These are phyloP conservation scores for Paecilomyces variotii DNA, from an alignment of 2,329 filamentous ascomycete genomes.

Conservation along the genomic window DNA sequence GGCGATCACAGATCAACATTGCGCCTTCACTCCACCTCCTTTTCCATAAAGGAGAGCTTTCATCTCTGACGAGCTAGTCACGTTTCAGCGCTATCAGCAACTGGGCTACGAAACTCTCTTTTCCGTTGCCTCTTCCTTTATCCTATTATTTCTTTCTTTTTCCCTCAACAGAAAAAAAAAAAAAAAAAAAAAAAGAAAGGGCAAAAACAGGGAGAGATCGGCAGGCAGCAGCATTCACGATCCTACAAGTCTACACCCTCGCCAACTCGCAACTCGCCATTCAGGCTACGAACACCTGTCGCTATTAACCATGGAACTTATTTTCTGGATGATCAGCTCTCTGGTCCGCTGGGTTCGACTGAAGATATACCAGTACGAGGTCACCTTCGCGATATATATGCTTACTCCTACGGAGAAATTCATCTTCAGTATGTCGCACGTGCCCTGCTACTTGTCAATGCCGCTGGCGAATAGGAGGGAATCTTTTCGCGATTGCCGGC, in stretches of 20 bases:
- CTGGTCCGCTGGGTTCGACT: constrained; percentile 79
- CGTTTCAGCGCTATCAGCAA: background rate
- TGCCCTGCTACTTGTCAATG: background rate
- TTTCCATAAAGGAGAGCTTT: background rate
- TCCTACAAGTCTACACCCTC: background rate
- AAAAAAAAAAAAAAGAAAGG: too few relatives aligned
- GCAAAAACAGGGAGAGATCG: background rate
- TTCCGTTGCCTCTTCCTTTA: background rate
- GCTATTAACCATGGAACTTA: constrained; percentile 14
- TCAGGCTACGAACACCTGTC: background rate
- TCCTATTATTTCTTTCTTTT: background rate
- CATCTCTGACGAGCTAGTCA: background rate
- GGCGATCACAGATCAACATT: background rate
- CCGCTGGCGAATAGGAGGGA: background rate
- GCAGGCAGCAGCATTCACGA: background rate
- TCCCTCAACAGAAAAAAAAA: background rate
- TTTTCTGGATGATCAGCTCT: constrained; percentile 36
- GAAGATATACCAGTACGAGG: constrained; percentile 98
- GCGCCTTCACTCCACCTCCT: background rate
- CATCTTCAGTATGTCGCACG: constrained; percentile 70
- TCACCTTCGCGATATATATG: constrained; percentile 96
- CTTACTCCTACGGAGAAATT: constrained; percentile 93
- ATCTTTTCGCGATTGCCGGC: background rate
- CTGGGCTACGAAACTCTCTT: background rate
- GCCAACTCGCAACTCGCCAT: background rate